These are phyloP conservation scores for Solanum neorickii DNA, from an alignment of 257 asterid species.

Conservation along the genomic window DNA sequence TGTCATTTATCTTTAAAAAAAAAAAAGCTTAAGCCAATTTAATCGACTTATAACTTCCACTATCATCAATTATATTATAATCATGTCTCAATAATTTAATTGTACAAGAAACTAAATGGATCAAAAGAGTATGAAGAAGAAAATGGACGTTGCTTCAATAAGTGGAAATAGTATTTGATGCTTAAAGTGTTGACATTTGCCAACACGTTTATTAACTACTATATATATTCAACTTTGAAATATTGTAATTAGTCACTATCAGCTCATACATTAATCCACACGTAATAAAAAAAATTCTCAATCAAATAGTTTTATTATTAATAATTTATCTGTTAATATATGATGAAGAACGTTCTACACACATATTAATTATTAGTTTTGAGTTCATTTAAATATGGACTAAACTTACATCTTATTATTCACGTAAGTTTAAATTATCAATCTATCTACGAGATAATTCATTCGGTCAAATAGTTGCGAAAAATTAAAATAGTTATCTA, in stretches of 20 bases:
- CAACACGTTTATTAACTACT: neutral
- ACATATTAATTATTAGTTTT: neutral
- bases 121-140: neutral
- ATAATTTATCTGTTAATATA: no score
- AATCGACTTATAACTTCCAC: neutral
- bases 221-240: neutral
- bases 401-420: no score
- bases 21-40: neutral
- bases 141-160: neutral
- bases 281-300: neutral
- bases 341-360: neutral
- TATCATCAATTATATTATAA: neutral
- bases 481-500: no score
- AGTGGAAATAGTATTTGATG: neutral
- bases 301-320: neutral
- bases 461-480: no score
- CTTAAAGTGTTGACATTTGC: neutral
- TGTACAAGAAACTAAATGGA: neutral
- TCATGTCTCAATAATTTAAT: no score
- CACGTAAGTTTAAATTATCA: no score
- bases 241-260: neutral
- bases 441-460: accelerated
- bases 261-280: neutral
- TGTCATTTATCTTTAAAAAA: no score
- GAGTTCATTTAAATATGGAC: neutral